Base-by-base conservation (phyloP, 2,329 filamentous ascomycete genomes). In the Claviceps purpurea region DNA sequence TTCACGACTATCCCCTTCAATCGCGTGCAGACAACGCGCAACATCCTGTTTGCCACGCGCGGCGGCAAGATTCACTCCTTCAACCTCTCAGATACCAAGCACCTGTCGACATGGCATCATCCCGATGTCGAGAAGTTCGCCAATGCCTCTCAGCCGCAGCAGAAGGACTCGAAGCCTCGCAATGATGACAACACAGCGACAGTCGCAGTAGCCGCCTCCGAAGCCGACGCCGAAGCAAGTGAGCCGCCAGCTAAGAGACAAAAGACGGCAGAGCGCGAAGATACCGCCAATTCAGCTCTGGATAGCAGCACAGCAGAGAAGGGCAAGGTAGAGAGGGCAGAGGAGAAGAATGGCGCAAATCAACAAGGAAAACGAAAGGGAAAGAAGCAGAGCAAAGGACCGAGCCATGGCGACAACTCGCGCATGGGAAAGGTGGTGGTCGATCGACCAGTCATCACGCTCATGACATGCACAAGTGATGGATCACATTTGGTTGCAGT, bases 41-140 rank as follows among this genome's bases (percentile, higher is more conserved):
- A 75, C 58, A 67, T 85, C 20, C 66, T 96, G 18, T 75, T 94
- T 59, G 86, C 85, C 40, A 86, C 87, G 26, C 82, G 82, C 55
- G 88, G 87, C 14, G 78, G 83, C 47, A 79, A 76, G 59, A 78
- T 96, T 51, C 78, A 87, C 61, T 78, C 81, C 2, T 84, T 88
- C 64, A 74, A 73, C 61, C 68, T 82, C 6, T 61, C 70, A n/a
- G 73, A 78, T 55, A 79, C 82, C 37, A 67, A 70, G 47, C 70
- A 79, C 50, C 65, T 87, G 18, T 81, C 78, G 44, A 71, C 74
- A 61, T 89, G 85, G 85, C 72, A 70, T 52, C 72, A 77, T 55
- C 72, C 73, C 6, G 65, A 70, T 57, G 64, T 67, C 49, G 62
- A 65, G 50, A 65, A 67, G 52, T 58, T 63, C 54, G 61, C 24